Evolutionary conservation across 1,284 basidiomycete genomes (phyloP).

Genomic region (Laetiporus sulphureus): DNA sequence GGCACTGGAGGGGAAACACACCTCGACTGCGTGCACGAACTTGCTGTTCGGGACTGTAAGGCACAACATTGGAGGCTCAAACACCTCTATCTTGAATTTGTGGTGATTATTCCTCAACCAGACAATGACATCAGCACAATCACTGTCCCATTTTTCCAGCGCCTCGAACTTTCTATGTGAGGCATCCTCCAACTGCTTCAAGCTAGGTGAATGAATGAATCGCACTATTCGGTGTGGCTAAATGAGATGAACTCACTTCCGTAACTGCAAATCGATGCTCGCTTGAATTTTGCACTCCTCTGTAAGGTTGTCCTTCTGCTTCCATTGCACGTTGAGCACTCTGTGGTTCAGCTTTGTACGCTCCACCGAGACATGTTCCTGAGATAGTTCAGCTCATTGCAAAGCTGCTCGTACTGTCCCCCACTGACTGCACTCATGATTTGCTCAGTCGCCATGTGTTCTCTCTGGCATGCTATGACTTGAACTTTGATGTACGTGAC

Average conservation of each 20-base stretch:
- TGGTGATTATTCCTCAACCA: conserved; percentile 73
- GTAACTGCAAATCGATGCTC: conserved; percentile 26
- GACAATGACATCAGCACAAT: conserved; percentile 59
- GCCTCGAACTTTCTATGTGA: conserved; percentile 51
- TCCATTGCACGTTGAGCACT: no score
- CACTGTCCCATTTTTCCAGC: conserved; percentile 45
- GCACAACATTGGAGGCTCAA: conserved; percentile 77
- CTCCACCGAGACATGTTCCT: no score
- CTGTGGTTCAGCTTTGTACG: no score
- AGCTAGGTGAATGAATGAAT: conserved; percentile 10
- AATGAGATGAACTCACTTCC: conserved; percentile 12
- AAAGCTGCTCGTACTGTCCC: conserved; percentile 72
- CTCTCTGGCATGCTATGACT: conserved; percentile 82
- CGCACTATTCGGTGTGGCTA: no score
- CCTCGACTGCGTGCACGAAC: conserved; percentile 73
- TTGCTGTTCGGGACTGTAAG: conserved; percentile 62
- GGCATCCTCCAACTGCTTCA: conserved; percentile 54
- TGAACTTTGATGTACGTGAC: conserved; percentile 84
- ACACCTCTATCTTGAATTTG: conserved; percentile 75
- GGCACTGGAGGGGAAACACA: conserved; percentile 53
- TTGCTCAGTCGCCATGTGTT: conserved; percentile 70
- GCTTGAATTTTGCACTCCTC: conserved; percentile 29
- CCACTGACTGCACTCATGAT: conserved; percentile 42
- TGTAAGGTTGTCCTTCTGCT: conserved; percentile 31
- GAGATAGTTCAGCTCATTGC: conserved; percentile 77